A percentile compares a stretch with the other conserved stretches of the same genome.
These are phyloP conservation scores for Calonectria multiphialidica DNA, from an alignment of 2,329 filamentous ascomycete species.

Conservation along the genomic window DNA sequence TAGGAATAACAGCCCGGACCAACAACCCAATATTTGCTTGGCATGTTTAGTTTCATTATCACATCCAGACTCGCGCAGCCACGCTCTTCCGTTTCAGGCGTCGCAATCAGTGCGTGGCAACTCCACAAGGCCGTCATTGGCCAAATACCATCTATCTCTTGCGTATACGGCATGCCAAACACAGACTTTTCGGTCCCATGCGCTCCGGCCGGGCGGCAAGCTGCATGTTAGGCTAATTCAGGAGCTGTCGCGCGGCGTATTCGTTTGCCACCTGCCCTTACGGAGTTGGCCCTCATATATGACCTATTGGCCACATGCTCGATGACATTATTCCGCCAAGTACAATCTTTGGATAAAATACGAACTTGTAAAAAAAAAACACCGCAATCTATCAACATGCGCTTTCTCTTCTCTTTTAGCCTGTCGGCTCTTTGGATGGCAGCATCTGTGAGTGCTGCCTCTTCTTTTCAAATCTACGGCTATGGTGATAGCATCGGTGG, in stretches of 20 bases:
- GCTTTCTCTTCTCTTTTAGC: not conserved
- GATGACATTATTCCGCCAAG: not conserved
- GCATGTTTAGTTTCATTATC: not conserved
- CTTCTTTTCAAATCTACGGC: constrained; percentile 11
- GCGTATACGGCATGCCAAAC: not conserved
- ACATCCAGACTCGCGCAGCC: not conserved
- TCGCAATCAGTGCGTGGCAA: constrained; percentile 9
- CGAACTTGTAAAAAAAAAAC: not conserved
- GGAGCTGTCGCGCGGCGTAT: too few relatives aligned
- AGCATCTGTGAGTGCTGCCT: not conserved
- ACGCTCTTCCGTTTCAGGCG: not conserved
- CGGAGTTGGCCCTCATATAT: not conserved
- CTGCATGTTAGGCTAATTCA: not conserved
- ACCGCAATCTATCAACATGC: not conserved
- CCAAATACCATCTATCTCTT: not conserved
- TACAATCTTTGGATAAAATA: not conserved
- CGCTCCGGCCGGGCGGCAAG: not conserved
- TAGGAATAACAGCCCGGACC: not conserved
- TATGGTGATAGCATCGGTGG: constrained; percentile 16
- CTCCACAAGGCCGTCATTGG: not conserved
- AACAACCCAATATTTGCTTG: not conserved
- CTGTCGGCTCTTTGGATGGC: not conserved
- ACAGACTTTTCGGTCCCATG: not conserved
- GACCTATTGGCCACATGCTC: not conserved
- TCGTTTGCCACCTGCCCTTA: not conserved